These are phyloP conservation scores for Globisporangium alternatum DNA, from an alignment of 352 stramenopile species.

Conservation along the genomic window DNA sequence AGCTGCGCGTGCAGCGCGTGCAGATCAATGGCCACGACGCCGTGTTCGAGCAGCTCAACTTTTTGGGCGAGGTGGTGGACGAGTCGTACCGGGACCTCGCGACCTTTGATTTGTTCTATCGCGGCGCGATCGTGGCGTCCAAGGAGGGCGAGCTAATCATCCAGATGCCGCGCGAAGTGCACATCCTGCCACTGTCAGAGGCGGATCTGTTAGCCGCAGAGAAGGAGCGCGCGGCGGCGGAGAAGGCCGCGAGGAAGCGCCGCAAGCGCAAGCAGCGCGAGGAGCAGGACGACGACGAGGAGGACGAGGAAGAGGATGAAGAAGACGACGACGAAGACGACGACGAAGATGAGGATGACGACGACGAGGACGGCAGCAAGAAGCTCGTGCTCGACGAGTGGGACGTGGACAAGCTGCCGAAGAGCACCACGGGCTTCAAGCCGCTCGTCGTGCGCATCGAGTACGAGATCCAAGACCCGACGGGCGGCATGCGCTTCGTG, in stretches of 20 bases:
- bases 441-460: constrained; percentile 69
- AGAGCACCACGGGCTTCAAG: constrained; percentile 69
- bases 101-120: constrained; percentile 86
- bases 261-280: constrained; percentile 15
- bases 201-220: constrained; percentile 12
- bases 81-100: constrained; percentile 75
- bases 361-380: constrained; percentile 30
- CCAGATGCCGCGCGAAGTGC: constrained; percentile 57
- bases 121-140: constrained; percentile 77
- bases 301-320: constrained; percentile 35
- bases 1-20: constrained; percentile 61
- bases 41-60: constrained; percentile 81
- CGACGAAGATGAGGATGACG: constrained; percentile 38
- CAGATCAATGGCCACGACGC: constrained; percentile 49
- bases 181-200: constrained; percentile 46
- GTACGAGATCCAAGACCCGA: constrained; percentile 74
- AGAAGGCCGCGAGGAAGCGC: constrained; percentile 15
- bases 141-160: constrained; percentile 83
- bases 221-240: constrained; percentile 12
- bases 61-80: constrained; percentile 71
- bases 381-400: constrained; percentile 55
- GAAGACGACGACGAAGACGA: constrained; percentile 33
- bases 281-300: constrained; percentile 14
- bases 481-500: constrained; percentile 65
- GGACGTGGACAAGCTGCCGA: constrained; percentile 66